Percentiles rank a stretch among this genome's conserved stretches.
phyloP scores from a whole-genome alignment of 129 eudicot species.

The Arctium minus region DNA sequence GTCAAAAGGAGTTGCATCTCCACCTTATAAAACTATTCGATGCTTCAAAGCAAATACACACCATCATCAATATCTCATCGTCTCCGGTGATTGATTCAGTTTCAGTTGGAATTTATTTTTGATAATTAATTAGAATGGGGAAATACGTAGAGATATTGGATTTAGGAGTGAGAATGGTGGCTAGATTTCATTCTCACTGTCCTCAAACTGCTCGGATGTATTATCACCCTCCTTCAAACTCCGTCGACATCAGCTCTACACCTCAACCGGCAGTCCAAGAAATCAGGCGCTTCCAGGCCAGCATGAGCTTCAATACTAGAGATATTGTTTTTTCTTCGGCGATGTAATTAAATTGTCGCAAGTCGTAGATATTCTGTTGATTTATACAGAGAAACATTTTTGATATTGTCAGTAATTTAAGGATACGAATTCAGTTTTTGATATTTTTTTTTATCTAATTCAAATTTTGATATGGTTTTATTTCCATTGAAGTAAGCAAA shows the following conservation, averaged over 20 bases:
- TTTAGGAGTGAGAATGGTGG: slow-evolving; percentile 28
- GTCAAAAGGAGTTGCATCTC: not conserved
- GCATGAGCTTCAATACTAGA: slow-evolving; percentile 27
- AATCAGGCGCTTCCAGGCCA: slow-evolving; percentile 15
- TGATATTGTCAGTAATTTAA: too few relatives aligned
- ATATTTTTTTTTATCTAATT: too few relatives aligned
- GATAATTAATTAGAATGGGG: not conserved
- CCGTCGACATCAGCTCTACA: not conserved
- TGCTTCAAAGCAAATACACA: not conserved
- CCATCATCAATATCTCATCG: not conserved
- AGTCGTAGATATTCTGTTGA: not conserved
- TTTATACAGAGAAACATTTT: not conserved
- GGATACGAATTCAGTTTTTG: too few relatives aligned
- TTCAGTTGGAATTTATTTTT: not conserved
- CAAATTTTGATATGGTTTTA: too few relatives aligned
- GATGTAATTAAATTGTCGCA: slow-evolving; percentile 1
- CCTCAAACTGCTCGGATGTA: slow-evolving; percentile 37
- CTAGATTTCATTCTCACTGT: slow-evolving; percentile 37
- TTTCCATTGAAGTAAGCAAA: too few relatives aligned
- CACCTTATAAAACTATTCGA: not conserved
- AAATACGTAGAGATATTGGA: slow-evolving; percentile 30
- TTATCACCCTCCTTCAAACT: slow-evolving; percentile 32
- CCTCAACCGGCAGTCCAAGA: slow-evolving; percentile 11
- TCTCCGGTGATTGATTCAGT: not conserved
- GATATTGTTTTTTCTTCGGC: slow-evolving; percentile 25